Conservation (phyloP, 352 stramenopile species). For the Aphanomyces invadans region DNA sequence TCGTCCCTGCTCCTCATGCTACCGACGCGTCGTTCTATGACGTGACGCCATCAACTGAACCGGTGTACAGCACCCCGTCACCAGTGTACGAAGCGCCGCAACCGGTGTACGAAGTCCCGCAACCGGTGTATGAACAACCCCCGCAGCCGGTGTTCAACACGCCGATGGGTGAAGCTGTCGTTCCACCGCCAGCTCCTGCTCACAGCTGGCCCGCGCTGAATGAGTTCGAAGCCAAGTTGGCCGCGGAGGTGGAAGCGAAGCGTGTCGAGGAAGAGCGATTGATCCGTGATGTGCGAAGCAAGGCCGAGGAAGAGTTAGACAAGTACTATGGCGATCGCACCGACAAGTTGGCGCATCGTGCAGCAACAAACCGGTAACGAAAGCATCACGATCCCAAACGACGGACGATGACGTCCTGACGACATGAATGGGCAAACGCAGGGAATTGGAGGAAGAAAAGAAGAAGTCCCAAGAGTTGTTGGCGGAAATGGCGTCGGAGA, state of each 20-base stretch:
- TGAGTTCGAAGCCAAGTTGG: conserved; percentile 18
- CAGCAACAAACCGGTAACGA: conserved; percentile 14
- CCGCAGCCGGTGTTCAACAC: no score
- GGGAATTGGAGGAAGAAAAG: conserved; percentile 18
- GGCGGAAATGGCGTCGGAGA: background rate
- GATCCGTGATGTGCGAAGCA: conserved; percentile 7
- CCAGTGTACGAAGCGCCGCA: no score
- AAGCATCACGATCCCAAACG: background rate
- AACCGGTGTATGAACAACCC: no score
- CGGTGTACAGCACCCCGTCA: no score
- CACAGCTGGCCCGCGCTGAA: conserved; percentile 21
- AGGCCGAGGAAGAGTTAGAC: conserved; percentile 17
- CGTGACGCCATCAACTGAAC: background rate
- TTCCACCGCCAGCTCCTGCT: background rate
- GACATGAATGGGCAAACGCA: background rate
- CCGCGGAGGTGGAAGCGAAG: conserved; percentile 13
- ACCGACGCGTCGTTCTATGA: conserved; percentile 14
- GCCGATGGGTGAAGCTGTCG: background rate
- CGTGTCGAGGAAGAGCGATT: conserved; percentile 12
- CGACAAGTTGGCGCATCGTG: conserved; percentile 21
- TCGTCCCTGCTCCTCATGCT: background rate
- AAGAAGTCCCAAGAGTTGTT: conserved; percentile 16
- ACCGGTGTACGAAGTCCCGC: no score
- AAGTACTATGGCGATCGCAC: conserved; percentile 22
- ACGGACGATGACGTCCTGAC: background rate